Conservation (phyloP, 2,329 filamentous ascomycete genomes). For the Westerdykella sp. region DNA sequence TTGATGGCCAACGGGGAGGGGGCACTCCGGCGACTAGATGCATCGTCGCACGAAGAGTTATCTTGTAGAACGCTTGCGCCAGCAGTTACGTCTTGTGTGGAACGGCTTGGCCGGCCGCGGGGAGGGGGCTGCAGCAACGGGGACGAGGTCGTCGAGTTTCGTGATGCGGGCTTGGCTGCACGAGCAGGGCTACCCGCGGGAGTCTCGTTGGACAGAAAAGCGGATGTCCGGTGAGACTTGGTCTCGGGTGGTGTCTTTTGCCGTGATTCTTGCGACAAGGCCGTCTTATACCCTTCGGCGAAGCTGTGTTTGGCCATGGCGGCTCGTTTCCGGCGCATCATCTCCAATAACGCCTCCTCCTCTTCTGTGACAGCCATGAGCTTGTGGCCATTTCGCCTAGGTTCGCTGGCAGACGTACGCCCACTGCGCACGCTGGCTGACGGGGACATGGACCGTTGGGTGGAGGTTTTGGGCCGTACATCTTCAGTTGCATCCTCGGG, state of each 20-base stretch:
- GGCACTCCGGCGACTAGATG: slow-evolving; percentile 8
- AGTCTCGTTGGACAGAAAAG: slow-evolving; percentile 21
- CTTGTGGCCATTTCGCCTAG: slow-evolving; percentile 26
- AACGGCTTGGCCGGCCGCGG: slow-evolving; percentile 21
- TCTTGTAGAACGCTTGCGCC: slow-evolving; percentile 21
- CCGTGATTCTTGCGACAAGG: slow-evolving; percentile 19
- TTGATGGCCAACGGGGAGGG: slow-evolving; percentile 11
- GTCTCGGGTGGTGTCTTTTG: slow-evolving; percentile 13
- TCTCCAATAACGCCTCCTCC: slow-evolving; percentile 45
- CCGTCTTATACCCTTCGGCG: slow-evolving; percentile 33
- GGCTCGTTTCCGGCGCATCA: slow-evolving; percentile 46
- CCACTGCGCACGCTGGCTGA: slow-evolving; percentile 26
- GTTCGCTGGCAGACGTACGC: slow-evolving; percentile 30
- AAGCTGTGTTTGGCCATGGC: slow-evolving; percentile 41
- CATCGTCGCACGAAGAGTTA: slow-evolving; percentile 24
- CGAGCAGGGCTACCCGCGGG: slow-evolving; percentile 16
- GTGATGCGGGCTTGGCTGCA: slow-evolving; percentile 8
- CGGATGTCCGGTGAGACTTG: slow-evolving; percentile 18
- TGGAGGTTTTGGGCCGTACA: slow-evolving; percentile 25
- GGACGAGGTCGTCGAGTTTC: slow-evolving; percentile 4
- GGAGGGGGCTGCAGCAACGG: slow-evolving; percentile 15
- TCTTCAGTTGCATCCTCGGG: slow-evolving; percentile 24
- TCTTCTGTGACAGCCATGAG: slow-evolving; percentile 46
- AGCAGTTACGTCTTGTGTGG: slow-evolving; percentile 8
- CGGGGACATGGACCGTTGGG: slow-evolving; percentile 18